Evolutionary conservation across 2,329 filamentous ascomycete genomes (phyloP), one percentile per base, ranked within the genome.

Genomic region (Apiospora malaysiana): DNA sequence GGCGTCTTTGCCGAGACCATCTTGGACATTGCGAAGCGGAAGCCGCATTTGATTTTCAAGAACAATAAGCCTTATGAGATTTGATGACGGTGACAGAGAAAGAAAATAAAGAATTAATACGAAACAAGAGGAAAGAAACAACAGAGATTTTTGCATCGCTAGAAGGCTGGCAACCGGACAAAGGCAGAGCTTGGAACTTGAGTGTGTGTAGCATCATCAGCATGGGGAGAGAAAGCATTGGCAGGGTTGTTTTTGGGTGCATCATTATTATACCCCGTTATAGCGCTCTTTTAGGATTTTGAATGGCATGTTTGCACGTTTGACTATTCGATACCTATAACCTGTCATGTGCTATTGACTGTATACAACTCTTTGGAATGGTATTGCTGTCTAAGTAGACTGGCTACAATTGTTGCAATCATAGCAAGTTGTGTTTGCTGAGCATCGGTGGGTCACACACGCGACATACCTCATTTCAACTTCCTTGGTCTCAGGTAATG

Each of bases 1-100:
- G 96, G 94, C 0, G 94, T 99, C 14, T 98, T 97, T 82, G 94
- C 95, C 18, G 92, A 94, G 81, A 97, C 95, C 0, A 94, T 99
- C 65, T 83, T 99, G 68, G 94, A 98, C 83, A 80, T 99, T 69
- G 96, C 95, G 1, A 91, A 92, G 81, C 86, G 95, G 79, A 97
- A 97, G 81, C 96, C 96, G 4, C 89, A 97, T 81, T 81, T 98
- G 76, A 87, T 98, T 49, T 97, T 98, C 80, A 91, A 90, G 18
- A 82, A 88, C 0, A 86, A 85, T 4, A 82, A 86, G 73, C 84
- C 90, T 42, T 94, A 93, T 78, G 82, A 85, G 72, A 82, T 87
- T 49, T 87, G 66, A 75, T 32, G 27, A 21, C 12, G 12, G 8
- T 10, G 2, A 14, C 4, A 14, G 16, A 16, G 42, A 45, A 16